Evolutionary conservation across 805 yeast genomes (phyloP).

Genomic region (Metschnikowia peoriensis): DNA sequence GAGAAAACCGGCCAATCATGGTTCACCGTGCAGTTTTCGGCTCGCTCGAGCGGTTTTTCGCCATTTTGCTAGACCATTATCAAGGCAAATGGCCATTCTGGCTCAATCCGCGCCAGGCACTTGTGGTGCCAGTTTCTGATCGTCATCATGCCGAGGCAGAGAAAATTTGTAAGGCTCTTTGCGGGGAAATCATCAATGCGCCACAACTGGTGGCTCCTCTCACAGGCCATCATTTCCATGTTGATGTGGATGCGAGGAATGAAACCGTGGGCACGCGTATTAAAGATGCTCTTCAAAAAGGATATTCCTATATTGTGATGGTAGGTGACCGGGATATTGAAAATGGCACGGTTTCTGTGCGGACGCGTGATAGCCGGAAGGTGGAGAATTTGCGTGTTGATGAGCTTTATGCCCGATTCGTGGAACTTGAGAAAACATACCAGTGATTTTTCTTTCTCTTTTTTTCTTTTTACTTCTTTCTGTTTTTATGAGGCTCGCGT

Average conservation of each 20-base stretch:
- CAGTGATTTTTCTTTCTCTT: conserved; percentile 12
- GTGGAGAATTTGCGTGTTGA: conserved; percentile 44
- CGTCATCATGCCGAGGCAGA: conserved; percentile 56
- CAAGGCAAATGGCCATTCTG: conserved; percentile 97
- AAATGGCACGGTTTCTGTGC: conserved; percentile 56
- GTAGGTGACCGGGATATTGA: conserved; percentile 84
- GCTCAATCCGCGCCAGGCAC: conserved; percentile 89
- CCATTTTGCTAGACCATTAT: conserved; percentile 84
- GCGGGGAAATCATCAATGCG: conserved; percentile 39
- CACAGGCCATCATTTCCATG: conserved; percentile 59
- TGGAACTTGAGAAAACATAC: conserved; percentile 53
- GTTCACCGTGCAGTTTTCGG: conserved; percentile 96
- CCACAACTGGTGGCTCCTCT: conserved; percentile 50
- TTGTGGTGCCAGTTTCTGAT: conserved; percentile 75
- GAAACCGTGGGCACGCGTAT: conserved; percentile 81
- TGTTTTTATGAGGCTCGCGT: too few relatives aligned
- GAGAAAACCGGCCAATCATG: conserved; percentile 77
- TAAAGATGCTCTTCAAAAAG: conserved; percentile 70
- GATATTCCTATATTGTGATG: conserved; percentile 77
- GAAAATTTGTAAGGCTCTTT: conserved; percentile 43
- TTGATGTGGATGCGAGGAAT: conserved; percentile 70
- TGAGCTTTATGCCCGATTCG: conserved; percentile 54
- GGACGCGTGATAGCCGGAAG: conserved; percentile 53
- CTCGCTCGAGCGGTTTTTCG: conserved; percentile 88
- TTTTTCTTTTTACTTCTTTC: too few relatives aligned